Percentiles rank a stretch among this genome's conserved stretches.
phyloP scores from a whole-genome alignment of 2,329 filamentous ascomycete genomes.

The Ceratocystis harringtonii region DNA sequence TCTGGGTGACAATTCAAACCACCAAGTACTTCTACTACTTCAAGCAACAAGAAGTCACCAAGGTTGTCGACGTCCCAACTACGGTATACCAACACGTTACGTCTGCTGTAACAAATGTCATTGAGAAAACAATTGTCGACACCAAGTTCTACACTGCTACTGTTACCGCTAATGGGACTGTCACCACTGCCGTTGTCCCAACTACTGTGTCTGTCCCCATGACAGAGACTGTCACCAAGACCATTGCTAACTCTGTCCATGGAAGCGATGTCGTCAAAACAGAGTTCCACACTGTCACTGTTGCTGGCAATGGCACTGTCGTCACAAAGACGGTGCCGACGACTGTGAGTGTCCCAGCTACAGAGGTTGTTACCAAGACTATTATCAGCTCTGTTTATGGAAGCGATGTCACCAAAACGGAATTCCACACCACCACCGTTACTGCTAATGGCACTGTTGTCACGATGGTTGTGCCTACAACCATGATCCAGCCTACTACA shows the following conservation, averaged over 20 bases:
- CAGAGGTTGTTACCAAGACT: conserved; percentile 2
- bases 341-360: conserved; percentile 8
- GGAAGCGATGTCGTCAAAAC: neutral
- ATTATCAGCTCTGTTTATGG: conserved; percentile 2
- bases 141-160: conserved; percentile 3
- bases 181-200: neutral
- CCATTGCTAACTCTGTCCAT: neutral
- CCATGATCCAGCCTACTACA: neutral
- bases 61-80: conserved; percentile 4
- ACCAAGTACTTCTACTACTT: conserved; percentile 18
- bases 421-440: neutral
- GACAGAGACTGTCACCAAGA: conserved; percentile 1
- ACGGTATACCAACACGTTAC: conserved; percentile 5
- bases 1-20: conserved; percentile 18
- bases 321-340: neutral
- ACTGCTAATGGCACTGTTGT: neutral
- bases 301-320: neutral
- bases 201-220: conserved; percentile 3
- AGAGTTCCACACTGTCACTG: neutral
- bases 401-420: conserved; percentile 2
- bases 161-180: neutral
- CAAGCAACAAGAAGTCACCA: conserved; percentile 17
- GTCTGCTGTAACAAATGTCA: conserved; percentile 8
- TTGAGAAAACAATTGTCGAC: neutral
- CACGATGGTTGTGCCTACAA: conserved; percentile 1